Base-by-base conservation (phyloP, 2,329 filamentous ascomycete genomes). In the Tolypocladium amazonense region DNA sequence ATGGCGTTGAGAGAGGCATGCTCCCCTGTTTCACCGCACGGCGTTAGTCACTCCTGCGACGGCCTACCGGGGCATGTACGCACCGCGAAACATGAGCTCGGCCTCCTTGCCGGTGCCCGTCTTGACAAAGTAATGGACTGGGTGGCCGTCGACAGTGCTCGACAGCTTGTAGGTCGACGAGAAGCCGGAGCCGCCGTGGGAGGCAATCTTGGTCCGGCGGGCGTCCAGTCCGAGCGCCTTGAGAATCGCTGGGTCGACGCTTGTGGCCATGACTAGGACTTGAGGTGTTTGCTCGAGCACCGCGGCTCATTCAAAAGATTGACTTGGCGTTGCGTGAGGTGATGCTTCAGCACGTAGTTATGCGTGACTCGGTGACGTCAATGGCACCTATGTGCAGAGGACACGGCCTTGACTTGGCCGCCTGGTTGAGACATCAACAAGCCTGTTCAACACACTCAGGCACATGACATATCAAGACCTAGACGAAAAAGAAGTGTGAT, bases 1-100 rank as follows among this genome's bases (percentile, higher is more conserved):
- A 97, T 89, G 58, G 91, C 89, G 69, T 92, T 92, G 59, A 97
- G 83, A 3, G 90, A 95, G 56, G 84, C 83, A 69, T 91, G 88
- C 73, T 97, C 93, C 62, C 92, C 90, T 84, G 67, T 18, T 4
- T 30, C 5, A 15, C 11, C 6, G 4, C n/a, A 18, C 15, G n/a
- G 30, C 4, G 30, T 33, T 20, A 14, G 50, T 33, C 47, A 2
- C 47, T n/a, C 15, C 8, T 33, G 18, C 27, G 6, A 52, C 47
- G 27, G 4, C 47, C 3, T 56, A 43, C 53, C 39, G 20, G 6
- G 33, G 35, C 3, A 55, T 20, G 38, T 39, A 59, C 68, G 63
- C 60, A 86, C 86, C 88, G 72, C 77, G 75, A 68, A 92, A 92
- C 88, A 92, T 92, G 41, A 79, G 64, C 55, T 83, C 80, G 0